Base-by-base conservation (phyloP, 768 basidiomycete genomes). In the Lentinula sp. region DNA sequence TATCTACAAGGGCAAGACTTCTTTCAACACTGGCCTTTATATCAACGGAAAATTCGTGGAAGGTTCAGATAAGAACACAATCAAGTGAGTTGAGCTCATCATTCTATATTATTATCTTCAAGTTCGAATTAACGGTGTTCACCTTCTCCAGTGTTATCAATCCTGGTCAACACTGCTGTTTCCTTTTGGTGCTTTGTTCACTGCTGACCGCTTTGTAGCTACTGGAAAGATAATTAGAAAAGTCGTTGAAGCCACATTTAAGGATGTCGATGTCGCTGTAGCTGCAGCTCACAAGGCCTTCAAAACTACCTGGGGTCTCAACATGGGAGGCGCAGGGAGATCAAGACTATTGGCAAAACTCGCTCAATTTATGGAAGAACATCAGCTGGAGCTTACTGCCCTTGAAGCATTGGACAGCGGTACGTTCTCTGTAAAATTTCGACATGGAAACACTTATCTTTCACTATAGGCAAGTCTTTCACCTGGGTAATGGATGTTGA, bases 11-110 rank as follows among this genome's bases (percentile, higher is more conserved):
- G n/a, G n/a, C n/a, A n/a, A n/a, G n/a, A n/a, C n/a, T n/a, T n/a
- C n/a, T n/a, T n/a, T n/a, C n/a, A n/a, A n/a, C n/a, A n/a, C n/a
- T n/a, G n/a, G n/a, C n/a, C n/a, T n/a, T n/a, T n/a, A n/a, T n/a
- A n/a, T n/a, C n/a, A n/a, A n/a, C n/a, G n/a, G n/a, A n/a, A n/a
- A 91, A 73, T 93, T 83, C 65, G 74, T 80, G 45, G 84, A 85
- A 48, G 86, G 86, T n/a, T 72, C 75, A 9, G 72, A 80, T 7
- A 72, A 76, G 1, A 81, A 76, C 37, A 84, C 81, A 9, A 85
- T 91, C 67, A 86, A 88, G 87, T 88, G 64, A 63, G 86, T 72
- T 36, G 28, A 28, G 28, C 28, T 28, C 28, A 28, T 28, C 28
- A 28, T 28, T 28, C 28, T 28, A 28, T 28, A 28, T 28, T 28